These are phyloP conservation scores for Ophiostoma sp. DNA, from an alignment of 2,329 filamentous ascomycete species.

Conservation along the genomic window DNA sequence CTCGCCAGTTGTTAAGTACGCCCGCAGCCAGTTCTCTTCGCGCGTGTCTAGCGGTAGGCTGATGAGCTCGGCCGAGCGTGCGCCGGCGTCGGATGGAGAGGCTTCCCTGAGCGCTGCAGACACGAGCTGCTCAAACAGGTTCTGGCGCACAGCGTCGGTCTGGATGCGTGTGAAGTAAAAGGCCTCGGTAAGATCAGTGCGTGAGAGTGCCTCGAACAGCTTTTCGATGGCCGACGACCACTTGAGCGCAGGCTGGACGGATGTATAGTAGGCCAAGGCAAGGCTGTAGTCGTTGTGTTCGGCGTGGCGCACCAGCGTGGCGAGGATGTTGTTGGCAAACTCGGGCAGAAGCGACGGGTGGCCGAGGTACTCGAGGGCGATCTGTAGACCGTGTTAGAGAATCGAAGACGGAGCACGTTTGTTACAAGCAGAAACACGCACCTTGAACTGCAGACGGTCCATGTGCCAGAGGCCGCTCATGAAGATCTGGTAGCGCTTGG, in stretches of 20 bases:
- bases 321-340: slow-evolving; percentile 77
- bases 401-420: too few species aligned
- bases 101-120: slow-evolving; percentile 47
- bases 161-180: slow-evolving; percentile 66
- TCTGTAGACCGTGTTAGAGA: slow-evolving; percentile 36
- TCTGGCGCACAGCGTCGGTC: slow-evolving; percentile 54
- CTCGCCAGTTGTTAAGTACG: slow-evolving; percentile 58
- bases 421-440: slow-evolving; percentile 32
- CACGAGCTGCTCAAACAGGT: slow-evolving; percentile 63
- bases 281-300: slow-evolving; percentile 56
- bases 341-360: slow-evolving; percentile 75
- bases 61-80: slow-evolving; percentile 56
- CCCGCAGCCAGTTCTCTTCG: slow-evolving; percentile 71
- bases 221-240: slow-evolving; percentile 55
- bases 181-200: slow-evolving; percentile 63
- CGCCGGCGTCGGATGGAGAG: slow-evolving; percentile 29
- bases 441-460: slow-evolving; percentile 64
- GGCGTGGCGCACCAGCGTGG: slow-evolving; percentile 58
- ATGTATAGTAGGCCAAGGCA: slow-evolving; percentile 72
- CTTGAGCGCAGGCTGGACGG: slow-evolving; percentile 66
- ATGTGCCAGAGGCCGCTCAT: slow-evolving; percentile 79
- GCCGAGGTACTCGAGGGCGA: slow-evolving; percentile 68
- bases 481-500: slow-evolving; percentile 70
- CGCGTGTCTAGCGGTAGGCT: slow-evolving; percentile 63
- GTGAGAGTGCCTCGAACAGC: slow-evolving; percentile 65